Conservation (phyloP, 441 rosid genomes). For the Gossypium schwendimanii region DNA sequence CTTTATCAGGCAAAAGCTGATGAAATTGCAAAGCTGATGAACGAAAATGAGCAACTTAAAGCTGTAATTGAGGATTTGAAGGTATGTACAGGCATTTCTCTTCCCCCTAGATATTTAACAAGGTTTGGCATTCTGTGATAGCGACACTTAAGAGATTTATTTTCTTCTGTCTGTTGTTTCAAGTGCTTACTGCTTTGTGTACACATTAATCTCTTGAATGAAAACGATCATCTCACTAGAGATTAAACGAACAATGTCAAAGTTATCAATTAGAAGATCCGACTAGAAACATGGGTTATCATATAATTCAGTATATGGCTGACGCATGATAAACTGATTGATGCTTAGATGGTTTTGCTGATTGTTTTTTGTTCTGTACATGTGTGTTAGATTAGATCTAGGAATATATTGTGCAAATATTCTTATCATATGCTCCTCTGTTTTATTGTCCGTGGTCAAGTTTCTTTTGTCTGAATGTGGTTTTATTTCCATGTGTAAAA, state of each 20-base stretch:
- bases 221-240: not conserved
- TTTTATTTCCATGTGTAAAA: not conserved
- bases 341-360: not conserved
- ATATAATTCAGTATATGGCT: not conserved
- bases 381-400: not conserved
- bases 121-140: not conserved
- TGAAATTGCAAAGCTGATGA: constrained; percentile 92
- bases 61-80: constrained; percentile 67
- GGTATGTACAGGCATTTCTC: constrained; percentile 35
- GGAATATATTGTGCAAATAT: not conserved
- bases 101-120: not conserved
- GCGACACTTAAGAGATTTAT: not conserved
- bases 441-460: not conserved
- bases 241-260: not conserved
- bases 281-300: not conserved
- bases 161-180: not conserved
- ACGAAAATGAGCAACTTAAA: constrained; percentile 94
- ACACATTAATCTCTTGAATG: not conserved
- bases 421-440: not conserved
- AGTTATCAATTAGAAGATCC: not conserved
- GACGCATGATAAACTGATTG: not conserved
- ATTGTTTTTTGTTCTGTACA: too few species aligned
- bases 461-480: not conserved
- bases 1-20: constrained; percentile 90
- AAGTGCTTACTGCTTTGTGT: not conserved